Base-by-base conservation (phyloP, 192 early-diverging fungal genomes). In the Coemansia sp. region DNA sequence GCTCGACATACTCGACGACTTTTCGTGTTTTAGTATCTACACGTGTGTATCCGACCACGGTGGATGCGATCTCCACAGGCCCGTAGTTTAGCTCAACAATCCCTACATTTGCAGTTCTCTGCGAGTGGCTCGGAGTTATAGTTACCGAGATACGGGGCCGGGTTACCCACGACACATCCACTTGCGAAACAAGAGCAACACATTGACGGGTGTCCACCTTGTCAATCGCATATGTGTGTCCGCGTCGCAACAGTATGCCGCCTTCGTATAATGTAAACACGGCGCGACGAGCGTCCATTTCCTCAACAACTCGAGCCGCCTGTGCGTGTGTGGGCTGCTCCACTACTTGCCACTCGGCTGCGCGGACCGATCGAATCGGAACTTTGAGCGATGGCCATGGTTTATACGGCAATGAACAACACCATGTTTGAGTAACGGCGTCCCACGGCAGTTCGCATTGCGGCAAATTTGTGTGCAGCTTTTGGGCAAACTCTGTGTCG, bases 301-400 rank as follows among this genome's bases (percentile, higher is more conserved):
- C 74, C 60, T 81, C 82, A 4, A 83, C 58, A 11, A 81, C 19
- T 17, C 38, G 49, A 12, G 40, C 56, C 14, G 54, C 47, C 7
- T 59, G 20, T 20, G 50, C 64, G 11, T 17, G 5, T 0, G 40
- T 8, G 1, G 49, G 9, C 5, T 15, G 8, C 6, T 57, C 23
- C 1, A 83, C 38, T 2, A 83, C 76, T 8, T 42, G 25, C 65
- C 65, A 83, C 19, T 38, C 46, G 19, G 28, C 48, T 2, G n/a
- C n/a, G 46, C 15, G 46, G 17, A 48, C 5, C 46, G 46, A 48
- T 0, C 81, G 72, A 17, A 83, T 71, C 4, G 72, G 52, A 2
- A 79, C 77, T 34, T 60, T 62, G 2, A 60, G 44, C 2, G 81
- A 28, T 2, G 81, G 81, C 65, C 76, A 75, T 9, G 73, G 69